These are phyloP conservation scores for Fraxinus sp. DNA, from an alignment of 305 asterid species.

Conservation along the genomic window DNA sequence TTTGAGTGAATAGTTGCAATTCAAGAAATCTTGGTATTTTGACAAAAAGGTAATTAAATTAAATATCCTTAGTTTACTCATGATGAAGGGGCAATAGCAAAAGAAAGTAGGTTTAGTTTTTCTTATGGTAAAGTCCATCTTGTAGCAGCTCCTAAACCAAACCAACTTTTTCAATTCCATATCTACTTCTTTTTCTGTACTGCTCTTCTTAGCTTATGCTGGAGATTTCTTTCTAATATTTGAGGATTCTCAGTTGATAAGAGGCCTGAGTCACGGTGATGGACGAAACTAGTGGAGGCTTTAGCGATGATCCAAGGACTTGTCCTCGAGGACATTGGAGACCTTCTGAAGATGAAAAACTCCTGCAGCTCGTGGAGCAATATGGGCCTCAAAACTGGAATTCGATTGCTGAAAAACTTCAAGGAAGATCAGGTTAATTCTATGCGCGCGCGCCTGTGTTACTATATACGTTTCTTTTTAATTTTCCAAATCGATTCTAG, in stretches of 20 bases:
- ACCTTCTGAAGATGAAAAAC: conserved; percentile 87
- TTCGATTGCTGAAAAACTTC: conserved; percentile 90
- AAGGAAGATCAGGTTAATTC: conserved; percentile 83
- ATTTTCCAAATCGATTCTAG: neutral
- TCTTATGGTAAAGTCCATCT: conserved; percentile 40
- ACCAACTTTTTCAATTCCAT: conserved; percentile 29
- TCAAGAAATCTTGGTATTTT: neutral
- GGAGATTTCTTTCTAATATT: neutral
- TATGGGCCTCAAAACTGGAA: conserved; percentile 96
- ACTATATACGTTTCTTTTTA: neutral
- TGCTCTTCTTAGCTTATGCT: neutral
- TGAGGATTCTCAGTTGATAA: neutral
- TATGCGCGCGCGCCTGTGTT: neutral
- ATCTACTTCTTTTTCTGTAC: conserved; percentile 20
- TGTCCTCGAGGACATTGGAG: conserved; percentile 96
- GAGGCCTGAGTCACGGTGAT: conserved; percentile 19
- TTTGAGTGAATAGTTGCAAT: neutral
- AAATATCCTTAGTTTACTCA: neutral
- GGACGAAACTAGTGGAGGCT: conserved; percentile 45
- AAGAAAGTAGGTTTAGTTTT: conserved; percentile 25
- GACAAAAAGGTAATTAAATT: conserved; percentile 5
- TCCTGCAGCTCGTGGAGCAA: conserved; percentile 70
- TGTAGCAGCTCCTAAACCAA: conserved; percentile 40
- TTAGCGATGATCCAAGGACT: conserved; percentile 43
- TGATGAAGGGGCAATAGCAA: conserved; percentile 31